Percentiles rank a stretch among this genome's conserved stretches.
phyloP scores from a whole-genome alignment of 2,329 filamentous ascomycete genomes.

The Cladophialophora immunda region DNA sequence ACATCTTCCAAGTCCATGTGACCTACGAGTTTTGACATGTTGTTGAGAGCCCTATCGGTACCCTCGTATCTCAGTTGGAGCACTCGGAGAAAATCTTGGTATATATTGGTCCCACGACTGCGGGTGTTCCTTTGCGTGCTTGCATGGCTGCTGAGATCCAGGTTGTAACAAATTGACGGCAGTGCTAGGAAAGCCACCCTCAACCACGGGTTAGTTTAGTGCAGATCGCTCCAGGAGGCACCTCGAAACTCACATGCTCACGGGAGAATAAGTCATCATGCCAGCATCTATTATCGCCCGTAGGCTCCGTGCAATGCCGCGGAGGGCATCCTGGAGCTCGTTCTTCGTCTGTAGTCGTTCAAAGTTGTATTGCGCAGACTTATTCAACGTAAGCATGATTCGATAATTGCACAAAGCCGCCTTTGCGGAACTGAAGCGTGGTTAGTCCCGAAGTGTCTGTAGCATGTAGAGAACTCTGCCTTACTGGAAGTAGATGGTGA shows the following conservation, averaged over 20 bases:
- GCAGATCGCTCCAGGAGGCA: background rate
- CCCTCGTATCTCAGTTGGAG: constrained; percentile 15
- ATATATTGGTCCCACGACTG: background rate
- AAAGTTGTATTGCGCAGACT: constrained; percentile 3
- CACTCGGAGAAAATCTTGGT: constrained; percentile 18
- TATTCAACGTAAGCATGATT: constrained; percentile 3
- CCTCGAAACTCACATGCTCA: constrained; percentile 3
- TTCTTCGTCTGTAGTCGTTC: constrained; percentile 15
- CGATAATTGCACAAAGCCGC: constrained; percentile 17
- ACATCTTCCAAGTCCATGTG: constrained; percentile 10
- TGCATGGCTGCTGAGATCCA: constrained; percentile 11
- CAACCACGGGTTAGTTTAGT: background rate
- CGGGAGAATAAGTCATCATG: constrained; percentile 11
- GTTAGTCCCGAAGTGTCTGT: background rate
- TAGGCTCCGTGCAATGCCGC: constrained; percentile 5
- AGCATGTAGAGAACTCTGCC: background rate
- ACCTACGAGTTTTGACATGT: constrained; percentile 7
- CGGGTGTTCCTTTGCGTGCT: background rate
- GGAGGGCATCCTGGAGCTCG: constrained; percentile 13
- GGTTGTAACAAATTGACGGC: constrained; percentile 14
- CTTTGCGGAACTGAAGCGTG: constrained; percentile 4
- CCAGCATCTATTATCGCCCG: constrained; percentile 10
- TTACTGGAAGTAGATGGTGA: constrained; percentile 18
- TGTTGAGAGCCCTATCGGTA: constrained; percentile 11
- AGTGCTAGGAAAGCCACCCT: constrained; percentile 17